Base-by-base conservation (phyloP, 192 early-diverging fungal species). In the Mortierella hygrophila region DNA sequence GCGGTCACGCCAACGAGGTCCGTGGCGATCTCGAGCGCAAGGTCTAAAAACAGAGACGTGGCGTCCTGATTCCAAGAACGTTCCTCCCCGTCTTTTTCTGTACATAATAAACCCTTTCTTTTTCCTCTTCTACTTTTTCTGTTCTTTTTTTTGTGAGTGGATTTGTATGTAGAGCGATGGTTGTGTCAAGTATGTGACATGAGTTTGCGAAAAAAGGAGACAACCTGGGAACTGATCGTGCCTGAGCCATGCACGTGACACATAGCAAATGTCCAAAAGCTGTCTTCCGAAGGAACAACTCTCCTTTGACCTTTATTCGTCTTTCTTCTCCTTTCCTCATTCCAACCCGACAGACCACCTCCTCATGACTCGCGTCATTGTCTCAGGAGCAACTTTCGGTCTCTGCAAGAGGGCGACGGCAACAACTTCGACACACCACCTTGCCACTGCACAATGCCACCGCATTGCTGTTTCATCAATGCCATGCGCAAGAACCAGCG, bases 1-100 rank as follows among this genome's bases (percentile, higher is more conserved):
- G 41, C 1, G 80, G 80, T 0, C 80, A 81, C 21, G 79, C 57
- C 9, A 73, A 79, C 70, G 70, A 72, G 23, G 70, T 49, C 55
- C 47, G 35, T 29, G 78, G 78, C 20, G 70, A 72, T 72, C 23
- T 73, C 40, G 54, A 79, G 78, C 54, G 70, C 46, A 57, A 72
- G 23, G 78, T 72, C 26, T 79, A 79, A 20, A 20, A 65, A 63
- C 32, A 0, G 1, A 40, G 6, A 6, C 29, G 0, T 16, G 8
- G 10, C 10, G 0, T 37, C 29, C 23, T 26, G 26, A 3, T 68
- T 37, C 32, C 8, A 29, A 35, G 63, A 65, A 9, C 23, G 0
- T 6, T n/a, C 20, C 63, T 65, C 63, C 10, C 6, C 21, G 0
- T 3, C 29, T 68, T 32, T 32, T 68, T 68, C 35, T 68, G 29